Conservation (phyloP, 805 yeast species). For the Yamadazyma laniorum region DNA sequence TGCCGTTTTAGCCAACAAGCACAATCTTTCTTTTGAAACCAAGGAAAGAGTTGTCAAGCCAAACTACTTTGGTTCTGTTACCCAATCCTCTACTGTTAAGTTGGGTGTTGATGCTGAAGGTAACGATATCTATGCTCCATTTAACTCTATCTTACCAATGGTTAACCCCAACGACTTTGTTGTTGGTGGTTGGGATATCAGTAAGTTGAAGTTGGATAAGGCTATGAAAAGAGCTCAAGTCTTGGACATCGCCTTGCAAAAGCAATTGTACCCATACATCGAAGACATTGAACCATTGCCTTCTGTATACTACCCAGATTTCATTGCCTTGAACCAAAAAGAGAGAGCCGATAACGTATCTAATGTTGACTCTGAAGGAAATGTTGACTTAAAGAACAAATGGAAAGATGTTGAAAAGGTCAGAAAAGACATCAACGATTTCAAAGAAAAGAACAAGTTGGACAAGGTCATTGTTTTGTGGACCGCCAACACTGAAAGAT, state of each 20-base stretch:
- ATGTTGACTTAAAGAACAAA: constrained; percentile 57
- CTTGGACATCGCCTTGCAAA: constrained; percentile 80
- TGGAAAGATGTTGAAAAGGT: constrained; percentile 88
- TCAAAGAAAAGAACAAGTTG: constrained; percentile 67
- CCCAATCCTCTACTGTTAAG: constrained; percentile 87
- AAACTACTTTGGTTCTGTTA: constrained; percentile 91
- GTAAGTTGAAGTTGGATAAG: constrained; percentile 61
- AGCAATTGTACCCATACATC: constrained; percentile 65
- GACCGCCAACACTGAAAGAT: constrained; percentile 98
- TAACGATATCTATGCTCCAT: constrained; percentile 87
- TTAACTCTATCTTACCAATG: constrained; percentile 85
- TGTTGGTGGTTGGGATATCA: constrained; percentile 95
- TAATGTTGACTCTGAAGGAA: constrained; percentile 53
- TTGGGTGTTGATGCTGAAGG: constrained; percentile 81
- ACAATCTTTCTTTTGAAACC: constrained; percentile 73
- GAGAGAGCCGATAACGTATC: constrained; percentile 87
- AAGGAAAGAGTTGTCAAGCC: constrained; percentile 73
- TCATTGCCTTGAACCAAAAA: constrained; percentile 91
- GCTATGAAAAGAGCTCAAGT: constrained; percentile 87
- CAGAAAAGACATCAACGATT: constrained; percentile 77
- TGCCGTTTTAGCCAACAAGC: constrained; percentile 80
- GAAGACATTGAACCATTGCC: constrained; percentile 66
- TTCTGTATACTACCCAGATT: constrained; percentile 92
- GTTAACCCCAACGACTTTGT: constrained; percentile 87
- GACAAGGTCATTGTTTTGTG: constrained; percentile 90